phyloP scores from a whole-genome alignment of 495 filamentous ascomycete species.

The Rhypophila decipiens region DNA sequence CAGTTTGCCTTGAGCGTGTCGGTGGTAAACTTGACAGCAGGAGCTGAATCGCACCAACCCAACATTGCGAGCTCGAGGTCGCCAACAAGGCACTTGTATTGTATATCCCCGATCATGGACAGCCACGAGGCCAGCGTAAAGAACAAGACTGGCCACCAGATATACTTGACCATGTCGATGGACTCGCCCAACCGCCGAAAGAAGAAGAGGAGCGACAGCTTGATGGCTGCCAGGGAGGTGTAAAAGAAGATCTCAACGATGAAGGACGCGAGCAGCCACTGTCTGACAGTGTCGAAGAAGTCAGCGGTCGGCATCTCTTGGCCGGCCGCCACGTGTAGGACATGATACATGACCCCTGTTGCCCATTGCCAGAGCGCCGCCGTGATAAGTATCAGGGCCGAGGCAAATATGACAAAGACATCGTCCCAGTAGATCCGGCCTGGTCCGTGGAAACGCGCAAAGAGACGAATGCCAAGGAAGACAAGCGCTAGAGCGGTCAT shows the following conservation, averaged over 20 bases:
- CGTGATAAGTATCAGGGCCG: neutral
- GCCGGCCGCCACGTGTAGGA: neutral
- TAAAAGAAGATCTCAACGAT: slow-evolving; percentile 19
- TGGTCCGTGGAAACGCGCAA: slow-evolving; percentile 1
- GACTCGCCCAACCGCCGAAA: slow-evolving; percentile 19
- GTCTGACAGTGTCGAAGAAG: neutral
- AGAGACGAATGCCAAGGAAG: slow-evolving; percentile 4
- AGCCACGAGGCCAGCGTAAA: slow-evolving; percentile 13
- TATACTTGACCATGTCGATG: slow-evolving; percentile 6
- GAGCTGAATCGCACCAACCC: neutral
- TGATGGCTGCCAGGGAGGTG: slow-evolving; percentile 16
- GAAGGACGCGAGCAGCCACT: neutral
- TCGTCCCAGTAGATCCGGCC: slow-evolving; percentile 10
- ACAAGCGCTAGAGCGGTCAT: neutral
- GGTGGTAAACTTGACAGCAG: slow-evolving; percentile 1
- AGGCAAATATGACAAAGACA: slow-evolving; percentile 6
- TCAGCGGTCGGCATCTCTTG: neutral
- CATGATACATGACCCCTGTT: slow-evolving; percentile 3
- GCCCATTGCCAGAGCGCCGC: slow-evolving; percentile 6
- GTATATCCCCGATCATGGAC: neutral
- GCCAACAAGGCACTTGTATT: neutral
- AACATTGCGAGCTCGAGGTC: neutral
- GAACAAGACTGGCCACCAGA: slow-evolving; percentile 16
- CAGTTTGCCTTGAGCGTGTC: slow-evolving; percentile 17
- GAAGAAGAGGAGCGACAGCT: slow-evolving; percentile 25